Percentiles rank a stretch among this genome's conserved stretches.
Evolutionary conservation across 768 basidiomycete species (phyloP).

Genomic region (Udeniomyces megalosporus): DNA sequence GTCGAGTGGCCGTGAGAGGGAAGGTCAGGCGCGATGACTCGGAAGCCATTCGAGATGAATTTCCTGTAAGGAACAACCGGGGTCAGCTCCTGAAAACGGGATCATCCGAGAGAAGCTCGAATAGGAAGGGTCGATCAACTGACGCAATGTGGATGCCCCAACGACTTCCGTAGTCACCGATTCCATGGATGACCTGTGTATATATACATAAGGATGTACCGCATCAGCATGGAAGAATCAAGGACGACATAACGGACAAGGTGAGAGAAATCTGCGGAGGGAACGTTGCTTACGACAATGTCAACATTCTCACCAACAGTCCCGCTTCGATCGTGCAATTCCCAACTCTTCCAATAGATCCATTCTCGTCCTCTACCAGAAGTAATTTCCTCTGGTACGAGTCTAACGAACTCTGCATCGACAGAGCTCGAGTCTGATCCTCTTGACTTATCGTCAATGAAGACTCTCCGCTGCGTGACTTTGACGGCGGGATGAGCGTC

Average conservation of each 20-base stretch:
- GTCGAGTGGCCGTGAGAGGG: slow-evolving; percentile 12
- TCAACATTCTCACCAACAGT: not conserved
- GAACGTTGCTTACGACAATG: not conserved
- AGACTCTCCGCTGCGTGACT: not conserved
- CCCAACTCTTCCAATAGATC: slow-evolving; percentile 13
- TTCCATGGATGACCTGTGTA: no score
- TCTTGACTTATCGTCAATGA: not conserved
- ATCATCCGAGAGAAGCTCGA: no score
- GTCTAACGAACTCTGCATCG: slow-evolving; percentile 3
- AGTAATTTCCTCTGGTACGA: not conserved
- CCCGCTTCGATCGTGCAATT: not conserved
- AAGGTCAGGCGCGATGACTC: slow-evolving; percentile 8
- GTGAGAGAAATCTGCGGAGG: not conserved
- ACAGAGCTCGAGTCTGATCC: no score
- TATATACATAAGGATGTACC: no score
- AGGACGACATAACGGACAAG: not conserved
- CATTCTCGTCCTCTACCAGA: not conserved
- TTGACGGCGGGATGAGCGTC: not conserved
- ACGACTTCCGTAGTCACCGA: slow-evolving; percentile 6
- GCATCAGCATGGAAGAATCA: no score
- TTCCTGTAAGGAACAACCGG: no score
- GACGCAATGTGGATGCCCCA: slow-evolving; percentile 3
- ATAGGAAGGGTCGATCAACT: no score
- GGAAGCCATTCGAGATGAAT: not conserved
- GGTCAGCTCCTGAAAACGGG: no score